phyloP scores from a whole-genome alignment of 2,329 filamentous ascomycete genomes.

The Fusarium sulawesiense region DNA sequence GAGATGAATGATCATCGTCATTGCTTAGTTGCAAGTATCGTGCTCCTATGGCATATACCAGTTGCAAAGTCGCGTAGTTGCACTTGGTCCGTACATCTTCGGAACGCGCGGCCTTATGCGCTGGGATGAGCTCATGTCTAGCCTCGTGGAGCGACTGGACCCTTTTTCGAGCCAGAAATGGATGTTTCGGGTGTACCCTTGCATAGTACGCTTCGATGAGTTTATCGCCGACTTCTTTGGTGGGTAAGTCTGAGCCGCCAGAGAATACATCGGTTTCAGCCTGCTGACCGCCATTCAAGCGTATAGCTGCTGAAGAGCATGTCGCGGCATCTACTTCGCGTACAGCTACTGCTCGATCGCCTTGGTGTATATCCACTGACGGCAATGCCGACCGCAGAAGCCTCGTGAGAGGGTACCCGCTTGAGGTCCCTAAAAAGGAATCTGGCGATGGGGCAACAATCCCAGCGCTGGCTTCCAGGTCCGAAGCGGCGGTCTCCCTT shows the following conservation, averaged over 20 bases:
- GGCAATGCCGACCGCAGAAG: not conserved
- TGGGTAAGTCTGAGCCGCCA: not conserved
- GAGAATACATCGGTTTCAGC: fast-evolving
- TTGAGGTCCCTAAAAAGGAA: constrained; percentile 1
- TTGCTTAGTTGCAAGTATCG: constrained; percentile 10
- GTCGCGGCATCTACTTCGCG: not conserved
- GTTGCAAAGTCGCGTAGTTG: constrained; percentile 2
- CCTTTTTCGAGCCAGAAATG: not conserved
- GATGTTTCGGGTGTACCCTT: constrained; percentile 4
- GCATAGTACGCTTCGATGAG: constrained; percentile 3
- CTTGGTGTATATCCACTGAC: not conserved
- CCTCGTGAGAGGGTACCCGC: constrained; percentile 7
- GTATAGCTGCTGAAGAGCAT: not conserved
- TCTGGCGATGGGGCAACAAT: constrained; percentile 4
- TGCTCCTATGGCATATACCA: constrained; percentile 3
- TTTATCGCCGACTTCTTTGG: not conserved
- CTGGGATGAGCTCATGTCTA: not conserved
- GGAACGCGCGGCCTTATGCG: not conserved
- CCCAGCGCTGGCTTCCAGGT: constrained; percentile 9
- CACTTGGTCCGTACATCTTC: fast-evolving
- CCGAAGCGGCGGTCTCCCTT: not conserved
- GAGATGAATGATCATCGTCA: not conserved
- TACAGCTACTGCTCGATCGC: not conserved
- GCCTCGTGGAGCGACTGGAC: not conserved
- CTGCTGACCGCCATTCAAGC: not conserved